phyloP scores from a whole-genome alignment of 1,284 basidiomycete genomes.

The Trichosporon sp. region DNA sequence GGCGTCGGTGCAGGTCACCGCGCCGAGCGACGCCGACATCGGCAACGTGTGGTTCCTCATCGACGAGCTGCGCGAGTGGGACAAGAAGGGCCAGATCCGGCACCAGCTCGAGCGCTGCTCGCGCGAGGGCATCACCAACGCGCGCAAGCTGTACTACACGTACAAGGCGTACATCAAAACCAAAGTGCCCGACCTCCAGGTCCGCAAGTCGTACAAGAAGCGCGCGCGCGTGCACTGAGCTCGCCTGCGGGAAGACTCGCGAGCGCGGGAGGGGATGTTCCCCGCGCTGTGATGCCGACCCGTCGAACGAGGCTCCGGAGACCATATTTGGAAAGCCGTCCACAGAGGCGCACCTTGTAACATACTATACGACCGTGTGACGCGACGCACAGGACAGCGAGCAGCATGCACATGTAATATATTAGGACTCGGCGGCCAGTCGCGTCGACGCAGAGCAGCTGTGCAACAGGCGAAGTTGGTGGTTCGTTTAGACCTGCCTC shows the following conservation, averaged over 20 bases:
- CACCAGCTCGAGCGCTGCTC: neutral
- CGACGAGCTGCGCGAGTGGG: neutral
- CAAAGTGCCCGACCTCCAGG: neutral
- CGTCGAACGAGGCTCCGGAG: too few relatives aligned
- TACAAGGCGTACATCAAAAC: neutral
- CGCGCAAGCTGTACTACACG: conserved; percentile 1
- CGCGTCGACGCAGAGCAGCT: too few relatives aligned
- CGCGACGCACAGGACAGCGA: too few relatives aligned
- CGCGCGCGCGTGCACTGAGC: neutral
- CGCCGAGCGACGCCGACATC: neutral
- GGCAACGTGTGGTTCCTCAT: neutral
- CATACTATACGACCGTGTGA: neutral
- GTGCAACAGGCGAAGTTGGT: too few relatives aligned
- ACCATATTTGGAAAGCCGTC: too few relatives aligned
- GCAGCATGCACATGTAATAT: too few relatives aligned
- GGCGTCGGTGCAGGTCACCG: too few relatives aligned
- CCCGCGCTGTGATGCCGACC: too few relatives aligned
- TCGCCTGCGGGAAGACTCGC: neutral
- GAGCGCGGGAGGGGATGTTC: too few relatives aligned
- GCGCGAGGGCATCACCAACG: neutral
- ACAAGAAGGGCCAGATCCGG: neutral
- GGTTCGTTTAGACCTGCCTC: too few relatives aligned
- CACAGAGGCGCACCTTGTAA: too few relatives aligned
- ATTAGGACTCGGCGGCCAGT: too few relatives aligned
- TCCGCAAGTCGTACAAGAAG: neutral